Base-by-base conservation (phyloP, 176 grass and related monocot genomes). In the Zea luxurians region DNA sequence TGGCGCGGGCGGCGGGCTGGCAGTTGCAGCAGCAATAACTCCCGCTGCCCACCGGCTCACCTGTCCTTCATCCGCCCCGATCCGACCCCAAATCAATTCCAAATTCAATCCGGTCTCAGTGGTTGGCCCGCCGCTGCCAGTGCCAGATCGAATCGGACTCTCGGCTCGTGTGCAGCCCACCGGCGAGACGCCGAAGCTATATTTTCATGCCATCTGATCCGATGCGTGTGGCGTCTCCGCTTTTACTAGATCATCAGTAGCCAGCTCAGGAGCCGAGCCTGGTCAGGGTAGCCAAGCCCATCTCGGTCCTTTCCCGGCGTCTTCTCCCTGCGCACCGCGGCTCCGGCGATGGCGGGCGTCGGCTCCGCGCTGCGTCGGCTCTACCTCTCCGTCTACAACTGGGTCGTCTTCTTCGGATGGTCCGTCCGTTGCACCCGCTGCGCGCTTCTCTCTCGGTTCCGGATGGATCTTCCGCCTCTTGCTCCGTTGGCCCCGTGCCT, bases 331-430 rank as follows among this genome's bases (percentile, higher is more conserved):
- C 46, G 44, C 72, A 18, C 54, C 13, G 67, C 37, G 20, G 49
- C 48, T 74, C 12, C n/a, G 34, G 76, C 27, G 37, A 86, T 86
- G 84, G 78, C 84, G 27, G 57, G 47, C 47, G 65, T 16, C 20
- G 69, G 43, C 5, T 55, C 86, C 69, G 77, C 58, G 58, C 1
- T 76, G 41, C 71, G 82, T 77, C 86, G 86, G 40, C n/a, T 84
- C 57, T 88, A 88, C 77, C 82, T 88, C 41, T 55, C 86, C 57
- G 18, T 48, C 41, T 88, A 88, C 80, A 88, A 88, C 75, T 88
- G 86, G 86, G 75, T 52, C 68, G 86, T 88, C 77, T 88, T 88
- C 71, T 36, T 7, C 82, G 86, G 86, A 80, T 88, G 86, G 86
- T 88, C 8, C 35, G 86, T 88, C 8, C 35, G 60, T 49, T 36